These are phyloP conservation scores for Leccinum disarticulatum DNA, from an alignment of 768 basidiomycete genomes.

Conservation along the genomic window DNA sequence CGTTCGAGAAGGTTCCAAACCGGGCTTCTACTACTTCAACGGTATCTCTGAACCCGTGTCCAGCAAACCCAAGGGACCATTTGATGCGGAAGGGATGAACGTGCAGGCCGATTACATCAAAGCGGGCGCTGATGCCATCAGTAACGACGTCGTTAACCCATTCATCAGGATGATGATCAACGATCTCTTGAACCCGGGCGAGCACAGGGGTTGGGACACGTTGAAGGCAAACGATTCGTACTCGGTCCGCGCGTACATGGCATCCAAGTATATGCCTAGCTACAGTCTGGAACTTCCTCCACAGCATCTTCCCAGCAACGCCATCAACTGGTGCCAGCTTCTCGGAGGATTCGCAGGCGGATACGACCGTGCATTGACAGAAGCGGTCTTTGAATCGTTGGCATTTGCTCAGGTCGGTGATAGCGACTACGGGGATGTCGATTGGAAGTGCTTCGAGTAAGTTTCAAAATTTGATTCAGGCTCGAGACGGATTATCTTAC, in stretches of 20 bases:
- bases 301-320: conserved; percentile 15
- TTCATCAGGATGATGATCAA: conserved; percentile 23
- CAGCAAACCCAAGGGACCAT: neutral
- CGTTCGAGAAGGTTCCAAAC: conserved; percentile 9
- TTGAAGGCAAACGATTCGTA: conserved; percentile 30
- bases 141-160: conserved; percentile 17
- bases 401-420: conserved; percentile 18
- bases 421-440: conserved; percentile 12
- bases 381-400: conserved; percentile 34
- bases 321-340: conserved; percentile 34
- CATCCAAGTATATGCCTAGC: conserved; percentile 26
- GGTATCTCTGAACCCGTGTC: neutral
- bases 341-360: conserved; percentile 32
- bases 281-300: conserved; percentile 17
- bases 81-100: conserved; percentile 8
- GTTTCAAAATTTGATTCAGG: conserved; percentile 4
- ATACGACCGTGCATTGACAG: conserved; percentile 37
- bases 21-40: conserved; percentile 16
- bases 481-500: neutral
- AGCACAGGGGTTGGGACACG: conserved; percentile 25
- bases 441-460: conserved; percentile 34
- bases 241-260: conserved; percentile 31
- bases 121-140: conserved; percentile 21
- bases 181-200: conserved; percentile 15
- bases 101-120: conserved; percentile 11